Percentiles rank a stretch among this genome's conserved stretches.
These are phyloP conservation scores for Ochetophila trinervis DNA, from an alignment of 306 rosid species.

Conservation along the genomic window DNA sequence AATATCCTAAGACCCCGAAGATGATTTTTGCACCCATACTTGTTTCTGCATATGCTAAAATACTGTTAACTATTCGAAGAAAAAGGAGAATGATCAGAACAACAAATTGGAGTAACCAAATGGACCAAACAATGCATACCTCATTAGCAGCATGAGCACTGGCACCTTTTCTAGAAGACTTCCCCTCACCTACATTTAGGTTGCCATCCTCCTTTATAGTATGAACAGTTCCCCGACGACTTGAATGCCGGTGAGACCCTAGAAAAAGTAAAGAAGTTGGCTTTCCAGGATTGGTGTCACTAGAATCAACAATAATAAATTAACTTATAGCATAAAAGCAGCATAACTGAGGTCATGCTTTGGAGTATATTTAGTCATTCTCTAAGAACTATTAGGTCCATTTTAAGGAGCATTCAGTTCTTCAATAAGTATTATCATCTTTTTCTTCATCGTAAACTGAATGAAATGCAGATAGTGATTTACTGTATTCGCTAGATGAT, in stretches of 20 bases:
- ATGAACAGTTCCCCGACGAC: conserved; percentile 67
- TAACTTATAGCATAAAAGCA: not conserved
- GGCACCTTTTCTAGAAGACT: conserved; percentile 66
- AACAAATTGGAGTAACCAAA: not conserved
- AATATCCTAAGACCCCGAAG: conserved; percentile 70
- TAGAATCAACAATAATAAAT: conserved; percentile 5
- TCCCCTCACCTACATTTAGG: conserved; percentile 58
- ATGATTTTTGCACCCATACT: conserved; percentile 95
- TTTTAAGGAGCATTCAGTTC: conserved; percentile 27
- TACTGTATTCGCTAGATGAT: conserved; percentile 11
- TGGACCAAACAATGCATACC: conserved; percentile 43
- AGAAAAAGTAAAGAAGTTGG: conserved; percentile 11
- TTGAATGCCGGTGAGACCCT: conserved; percentile 65
- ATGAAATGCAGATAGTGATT: conserved; percentile 22
- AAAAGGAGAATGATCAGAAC: conserved; percentile 15
- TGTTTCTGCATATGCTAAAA: conserved; percentile 65
- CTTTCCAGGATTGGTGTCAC: conserved; percentile 5
- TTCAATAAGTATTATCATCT: conserved; percentile 38
- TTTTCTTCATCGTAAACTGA: conserved; percentile 36
- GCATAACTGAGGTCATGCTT: conserved; percentile 1
- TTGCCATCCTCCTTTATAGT: conserved; percentile 60
- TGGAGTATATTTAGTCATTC: conserved; percentile 44
- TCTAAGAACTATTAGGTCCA: conserved; percentile 53
- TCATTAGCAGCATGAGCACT: conserved; percentile 60
- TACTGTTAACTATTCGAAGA: not conserved